Conservation (phyloP, 2,329 filamentous ascomycete genomes). For the Aspergillus caelatus region DNA sequence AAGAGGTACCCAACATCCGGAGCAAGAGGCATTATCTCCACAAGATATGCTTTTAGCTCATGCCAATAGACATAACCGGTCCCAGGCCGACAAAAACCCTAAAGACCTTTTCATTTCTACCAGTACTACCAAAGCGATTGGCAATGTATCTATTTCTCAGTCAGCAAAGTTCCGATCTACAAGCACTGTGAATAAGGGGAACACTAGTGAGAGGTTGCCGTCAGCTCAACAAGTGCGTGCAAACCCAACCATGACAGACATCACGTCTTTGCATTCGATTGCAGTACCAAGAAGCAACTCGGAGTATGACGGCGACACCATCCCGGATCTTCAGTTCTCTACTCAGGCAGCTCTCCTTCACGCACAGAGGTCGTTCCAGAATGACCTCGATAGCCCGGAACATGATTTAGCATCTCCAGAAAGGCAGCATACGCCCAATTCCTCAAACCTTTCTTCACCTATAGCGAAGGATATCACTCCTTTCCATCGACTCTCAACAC, state of each 20-base stretch:
- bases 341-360: conserved; percentile 44
- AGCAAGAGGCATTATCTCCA: neutral
- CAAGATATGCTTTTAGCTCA: neutral
- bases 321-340: conserved; percentile 38
- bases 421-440: conserved; percentile 16
- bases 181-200: conserved; percentile 18
- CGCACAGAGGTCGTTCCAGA: conserved; percentile 44
- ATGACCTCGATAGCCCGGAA: conserved; percentile 38
- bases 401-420: conserved; percentile 18
- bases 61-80: neutral
- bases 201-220: conserved; percentile 34
- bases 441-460: conserved; percentile 15
- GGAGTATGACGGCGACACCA: conserved; percentile 23
- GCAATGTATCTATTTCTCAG: conserved; percentile 18
- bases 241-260: conserved; percentile 30
- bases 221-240: conserved; percentile 41
- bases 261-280: conserved; percentile 44
- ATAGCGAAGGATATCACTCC: conserved; percentile 32
- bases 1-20: neutral
- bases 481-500: conserved; percentile 28
- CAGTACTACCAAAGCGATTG: conserved; percentile 20
- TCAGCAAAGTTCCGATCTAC: conserved; percentile 11
- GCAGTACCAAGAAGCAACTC: conserved; percentile 31
- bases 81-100: neutral
- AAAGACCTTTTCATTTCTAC: conserved; percentile 13